A percentile compares a stretch with the other conserved stretches of the same genome.
These are phyloP conservation scores for Pistacia vera DNA, from an alignment of 345 rosid species.

Conservation along the genomic window DNA sequence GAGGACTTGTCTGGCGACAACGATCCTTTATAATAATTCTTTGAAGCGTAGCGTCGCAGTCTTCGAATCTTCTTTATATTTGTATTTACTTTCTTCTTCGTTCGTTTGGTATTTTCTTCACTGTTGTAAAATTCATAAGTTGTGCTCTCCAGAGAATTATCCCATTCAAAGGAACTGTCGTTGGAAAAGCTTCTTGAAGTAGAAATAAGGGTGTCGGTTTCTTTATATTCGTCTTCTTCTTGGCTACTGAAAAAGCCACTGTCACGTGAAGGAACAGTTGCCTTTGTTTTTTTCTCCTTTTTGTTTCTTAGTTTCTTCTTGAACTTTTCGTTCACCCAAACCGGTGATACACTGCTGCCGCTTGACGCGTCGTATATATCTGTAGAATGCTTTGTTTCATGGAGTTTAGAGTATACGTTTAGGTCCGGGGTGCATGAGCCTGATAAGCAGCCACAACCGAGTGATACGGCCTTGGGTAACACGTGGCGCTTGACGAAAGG, in stretches of 20 bases:
- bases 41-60: constrained; percentile 23
- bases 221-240: constrained; percentile 7
- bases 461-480: constrained; percentile 13
- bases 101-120: not conserved
- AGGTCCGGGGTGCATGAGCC: constrained; percentile 5
- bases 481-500: not conserved
- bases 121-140: not conserved
- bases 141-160: not conserved
- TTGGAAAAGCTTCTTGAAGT: constrained; percentile 34
- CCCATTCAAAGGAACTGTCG: constrained; percentile 24
- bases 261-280: constrained; percentile 6
- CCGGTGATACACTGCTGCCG: not conserved
- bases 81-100: constrained; percentile 10
- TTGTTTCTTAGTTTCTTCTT: not conserved
- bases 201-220: constrained; percentile 23
- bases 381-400: not conserved
- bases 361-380: constrained; percentile 6
- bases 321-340: not conserved
- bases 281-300: not conserved
- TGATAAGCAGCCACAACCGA: constrained; percentile 3
- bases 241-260: constrained; percentile 21
- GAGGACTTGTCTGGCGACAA: constrained; percentile 16
- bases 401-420: not conserved
- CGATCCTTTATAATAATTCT: constrained; percentile 6
- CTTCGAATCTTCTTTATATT: constrained; percentile 11